These are phyloP conservation scores for Cephalotrichum gorgonifer DNA, from an alignment of 2,329 filamentous ascomycete genomes.

Conservation along the genomic window DNA sequence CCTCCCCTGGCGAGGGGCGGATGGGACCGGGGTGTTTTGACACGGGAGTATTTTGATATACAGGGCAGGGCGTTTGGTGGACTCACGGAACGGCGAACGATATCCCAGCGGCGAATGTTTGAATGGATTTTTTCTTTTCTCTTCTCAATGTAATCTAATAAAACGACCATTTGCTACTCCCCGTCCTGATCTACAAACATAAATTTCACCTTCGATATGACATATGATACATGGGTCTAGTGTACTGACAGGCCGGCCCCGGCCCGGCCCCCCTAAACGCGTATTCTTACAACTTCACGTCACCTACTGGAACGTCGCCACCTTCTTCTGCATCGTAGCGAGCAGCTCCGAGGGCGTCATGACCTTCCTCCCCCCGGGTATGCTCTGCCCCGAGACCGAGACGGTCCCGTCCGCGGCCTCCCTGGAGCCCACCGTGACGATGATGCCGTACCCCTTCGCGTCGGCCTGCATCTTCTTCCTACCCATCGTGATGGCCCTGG, in stretches of 20 bases:
- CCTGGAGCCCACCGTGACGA: conserved; percentile 61
- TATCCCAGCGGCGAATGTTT: not conserved
- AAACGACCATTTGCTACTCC: too few species aligned
- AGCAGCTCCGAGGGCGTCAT: conserved; percentile 35
- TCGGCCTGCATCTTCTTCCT: conserved; percentile 68
- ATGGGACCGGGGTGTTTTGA: not conserved
- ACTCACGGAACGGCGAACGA: not conserved
- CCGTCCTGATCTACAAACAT: not conserved
- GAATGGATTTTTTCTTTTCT: conserved; percentile 4
- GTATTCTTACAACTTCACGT: too few species aligned
- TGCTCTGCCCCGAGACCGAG: conserved; percentile 27
- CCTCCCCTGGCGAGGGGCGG: not conserved
- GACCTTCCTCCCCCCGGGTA: conserved; percentile 18
- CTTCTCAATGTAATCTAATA: not conserved
- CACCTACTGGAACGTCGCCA: conserved; percentile 36
- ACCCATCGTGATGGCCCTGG: conserved; percentile 47
- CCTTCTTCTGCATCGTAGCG: conserved; percentile 32
- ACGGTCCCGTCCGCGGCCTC: conserved; percentile 52
- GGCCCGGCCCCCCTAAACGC: not conserved
- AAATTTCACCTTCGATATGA: not conserved
- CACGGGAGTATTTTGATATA: not conserved
- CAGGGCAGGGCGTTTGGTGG: not conserved
- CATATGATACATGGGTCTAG: conserved; percentile 4
- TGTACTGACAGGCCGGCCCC: not conserved
- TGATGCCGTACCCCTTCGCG: conserved; percentile 59